Percentiles rank a stretch among this genome's conserved stretches.
These are phyloP conservation scores for Macrolepiota albuminosa DNA, from an alignment of 768 basidiomycete species.

Conservation along the genomic window DNA sequence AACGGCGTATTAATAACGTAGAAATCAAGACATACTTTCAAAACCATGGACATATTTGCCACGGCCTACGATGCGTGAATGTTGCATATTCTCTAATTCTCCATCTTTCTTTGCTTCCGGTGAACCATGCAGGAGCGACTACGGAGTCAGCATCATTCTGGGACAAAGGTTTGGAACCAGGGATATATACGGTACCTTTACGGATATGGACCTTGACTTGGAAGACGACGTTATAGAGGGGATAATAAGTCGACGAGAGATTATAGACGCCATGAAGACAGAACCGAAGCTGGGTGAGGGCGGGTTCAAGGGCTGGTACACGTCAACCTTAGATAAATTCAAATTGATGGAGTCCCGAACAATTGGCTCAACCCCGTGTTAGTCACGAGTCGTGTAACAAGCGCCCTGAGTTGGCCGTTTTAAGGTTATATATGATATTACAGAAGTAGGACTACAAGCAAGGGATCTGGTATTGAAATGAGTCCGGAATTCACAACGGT, in stretches of 20 bases:
- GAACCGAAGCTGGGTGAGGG: not conserved
- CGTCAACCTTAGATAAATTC: slow-evolving; percentile 8
- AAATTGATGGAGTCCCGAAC: not conserved
- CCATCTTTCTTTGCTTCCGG: slow-evolving; percentile 83
- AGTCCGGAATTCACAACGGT: not conserved
- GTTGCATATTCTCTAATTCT: slow-evolving; percentile 70
- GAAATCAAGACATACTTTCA: slow-evolving; percentile 53
- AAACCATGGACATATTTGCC: slow-evolving; percentile 94
- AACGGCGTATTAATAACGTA: not conserved
- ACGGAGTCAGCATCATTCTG: slow-evolving; percentile 17
- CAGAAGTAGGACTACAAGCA: slow-evolving; percentile 6
- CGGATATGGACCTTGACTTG: slow-evolving; percentile 50
- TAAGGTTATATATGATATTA: not conserved
- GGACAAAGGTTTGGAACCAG: slow-evolving; percentile 9
- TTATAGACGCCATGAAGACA: slow-evolving; percentile 26
- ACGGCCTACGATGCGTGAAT: slow-evolving; percentile 84
- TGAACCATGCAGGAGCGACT: slow-evolving; percentile 93
- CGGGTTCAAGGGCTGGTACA: not conserved
- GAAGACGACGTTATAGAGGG: slow-evolving; percentile 21
- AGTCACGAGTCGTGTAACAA: not conserved
- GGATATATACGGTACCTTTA: slow-evolving; percentile 43
- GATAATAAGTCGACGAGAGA: slow-evolving; percentile 24
- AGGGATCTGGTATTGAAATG: not conserved
- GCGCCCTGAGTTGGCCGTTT: not conserved
- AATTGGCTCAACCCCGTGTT: not conserved